These are phyloP conservation scores for Oryza glaberrima DNA, from an alignment of 176 grass and related monocot species.

Conservation along the genomic window DNA sequence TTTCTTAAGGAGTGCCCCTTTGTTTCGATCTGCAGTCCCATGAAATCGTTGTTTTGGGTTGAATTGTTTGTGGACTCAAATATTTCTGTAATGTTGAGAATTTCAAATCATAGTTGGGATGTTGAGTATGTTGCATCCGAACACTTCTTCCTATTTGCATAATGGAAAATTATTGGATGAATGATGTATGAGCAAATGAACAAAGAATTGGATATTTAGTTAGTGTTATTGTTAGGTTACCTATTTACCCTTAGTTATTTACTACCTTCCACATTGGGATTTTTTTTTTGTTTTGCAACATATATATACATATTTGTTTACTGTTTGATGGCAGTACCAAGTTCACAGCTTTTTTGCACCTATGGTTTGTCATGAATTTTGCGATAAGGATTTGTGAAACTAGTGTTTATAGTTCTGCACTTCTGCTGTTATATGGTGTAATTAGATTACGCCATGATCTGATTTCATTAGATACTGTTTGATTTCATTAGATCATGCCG, in stretches of 20 bases:
- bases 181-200: background rate
- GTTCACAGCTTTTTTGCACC: background rate
- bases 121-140: background rate
- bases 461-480: background rate
- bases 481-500: background rate
- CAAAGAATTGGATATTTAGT: background rate
- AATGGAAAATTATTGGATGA: background rate
- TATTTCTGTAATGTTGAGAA: background rate
- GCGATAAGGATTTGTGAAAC: background rate
- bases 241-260: too few relatives aligned
- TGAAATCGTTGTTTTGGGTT: background rate
- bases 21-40: background rate
- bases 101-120: background rate
- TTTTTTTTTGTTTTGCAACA: background rate
- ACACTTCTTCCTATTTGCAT: background rate
- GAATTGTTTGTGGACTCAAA: background rate
- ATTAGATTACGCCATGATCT: background rate
- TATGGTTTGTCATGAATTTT: background rate
- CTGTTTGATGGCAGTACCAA: background rate
- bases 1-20: background rate
- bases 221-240: too few relatives aligned
- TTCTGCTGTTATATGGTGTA: background rate
- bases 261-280: too few relatives aligned
- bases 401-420: background rate
- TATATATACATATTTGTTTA: background rate